Evolutionary conservation across 1,139 yeast species (phyloP).

Genomic region (Pichia sp.): DNA sequence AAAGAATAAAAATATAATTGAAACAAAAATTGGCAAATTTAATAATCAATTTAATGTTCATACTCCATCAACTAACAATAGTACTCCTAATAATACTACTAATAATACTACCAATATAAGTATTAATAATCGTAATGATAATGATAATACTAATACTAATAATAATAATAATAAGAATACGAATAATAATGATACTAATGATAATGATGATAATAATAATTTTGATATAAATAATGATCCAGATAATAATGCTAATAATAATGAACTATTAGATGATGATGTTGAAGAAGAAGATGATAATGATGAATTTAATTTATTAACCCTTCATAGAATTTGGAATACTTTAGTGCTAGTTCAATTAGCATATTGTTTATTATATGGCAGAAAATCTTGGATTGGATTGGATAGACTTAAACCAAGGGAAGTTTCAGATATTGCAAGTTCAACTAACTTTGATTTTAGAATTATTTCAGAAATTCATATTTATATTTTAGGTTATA

Average conservation of each 20-base stretch:
- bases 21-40: neutral
- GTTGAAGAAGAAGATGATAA: constrained; percentile 31
- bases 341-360: constrained; percentile 68
- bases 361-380: constrained; percentile 62
- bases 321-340: constrained; percentile 42
- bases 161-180: neutral
- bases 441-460: constrained; percentile 76
- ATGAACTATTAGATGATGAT: constrained; percentile 1
- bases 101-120: neutral
- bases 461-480: constrained; percentile 78
- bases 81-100: neutral
- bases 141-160: neutral
- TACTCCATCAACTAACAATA: no score
- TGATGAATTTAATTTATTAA: constrained; percentile 24
- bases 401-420: constrained; percentile 20
- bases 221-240: neutral
- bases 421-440: constrained; percentile 44
- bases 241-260: neutral
- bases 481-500: constrained; percentile 55
- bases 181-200: neutral
- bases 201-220: neutral
- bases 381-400: constrained; percentile 48
- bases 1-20: constrained; percentile 4
- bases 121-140: neutral
- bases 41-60: neutral